These are phyloP conservation scores for Quercus lobata DNA, from an alignment of 331 rosid species.

Conservation along the genomic window DNA sequence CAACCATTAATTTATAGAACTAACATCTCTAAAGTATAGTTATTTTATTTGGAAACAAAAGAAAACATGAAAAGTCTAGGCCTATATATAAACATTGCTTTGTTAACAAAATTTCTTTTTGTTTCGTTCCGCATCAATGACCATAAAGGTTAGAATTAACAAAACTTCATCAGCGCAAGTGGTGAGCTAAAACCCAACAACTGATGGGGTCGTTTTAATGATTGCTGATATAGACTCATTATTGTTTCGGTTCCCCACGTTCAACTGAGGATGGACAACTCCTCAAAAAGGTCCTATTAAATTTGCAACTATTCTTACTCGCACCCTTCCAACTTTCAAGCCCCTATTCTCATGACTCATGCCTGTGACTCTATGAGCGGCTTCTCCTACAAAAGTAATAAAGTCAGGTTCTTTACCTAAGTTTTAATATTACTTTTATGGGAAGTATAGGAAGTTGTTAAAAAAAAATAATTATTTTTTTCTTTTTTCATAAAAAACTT, in stretches of 20 bases:
- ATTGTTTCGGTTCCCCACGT: constrained; percentile 85
- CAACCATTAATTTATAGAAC: too few species aligned
- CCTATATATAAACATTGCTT: neutral
- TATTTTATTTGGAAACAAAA: too few species aligned
- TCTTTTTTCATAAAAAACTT: rapidly evolving
- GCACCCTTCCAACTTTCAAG: neutral
- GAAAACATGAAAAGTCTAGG: neutral
- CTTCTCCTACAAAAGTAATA: neutral
- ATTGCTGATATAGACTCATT: constrained; percentile 53
- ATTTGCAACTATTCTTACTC: constrained; percentile 1
- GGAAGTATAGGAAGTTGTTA: too few species aligned
- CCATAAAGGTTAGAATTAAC: constrained; percentile 5
- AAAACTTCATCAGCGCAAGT: neutral
- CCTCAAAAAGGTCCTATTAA: constrained; percentile 2
- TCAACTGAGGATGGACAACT: constrained; percentile 36
- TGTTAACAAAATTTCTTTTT: constrained; percentile 12
- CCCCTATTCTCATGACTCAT: neutral
- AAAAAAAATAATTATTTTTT: too few species aligned
- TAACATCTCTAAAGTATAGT: too few species aligned
- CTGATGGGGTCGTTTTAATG: constrained; percentile 39
- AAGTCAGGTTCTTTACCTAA: too few species aligned
- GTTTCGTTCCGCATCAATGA: constrained; percentile 24
- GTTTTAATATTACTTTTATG: too few species aligned
- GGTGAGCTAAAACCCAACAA: constrained; percentile 20
- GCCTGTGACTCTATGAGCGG: neutral